Base-by-base conservation (phyloP, 148 eudicot genomes). In the Tetragonia tetragonoides region DNA sequence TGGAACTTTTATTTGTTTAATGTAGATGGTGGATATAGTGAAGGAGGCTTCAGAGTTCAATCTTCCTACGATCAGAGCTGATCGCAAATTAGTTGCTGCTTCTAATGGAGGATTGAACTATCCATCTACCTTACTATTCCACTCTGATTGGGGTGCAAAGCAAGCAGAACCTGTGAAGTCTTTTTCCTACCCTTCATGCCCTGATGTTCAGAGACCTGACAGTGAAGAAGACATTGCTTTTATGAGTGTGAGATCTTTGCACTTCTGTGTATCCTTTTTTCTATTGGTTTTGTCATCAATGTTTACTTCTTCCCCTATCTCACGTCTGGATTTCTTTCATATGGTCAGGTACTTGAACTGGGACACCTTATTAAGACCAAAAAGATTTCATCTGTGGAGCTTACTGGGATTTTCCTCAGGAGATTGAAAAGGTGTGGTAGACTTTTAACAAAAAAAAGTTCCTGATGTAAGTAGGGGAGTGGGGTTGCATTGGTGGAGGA, bases 181-280 rank as follows among this genome's bases (percentile, higher is more conserved):
- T 23, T 92, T 92, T 54, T 71, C 69, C 41, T 87, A 86, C 71
- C 92, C 95, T 77, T 80, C 84, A 37, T 4, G 74, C 28, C 80
- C 87, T 18, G 80, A 82, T 40, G 87, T 90, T 41, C 74, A 78
- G 46, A 90, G 83, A 84, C 97, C 93, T 40, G 70, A 80, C 42
- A 85, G 51, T 76, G 95, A 94, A 40, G 98, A 90, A 70, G 95
- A 94, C 80, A 88, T 94, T 72, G 93, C 98, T 63, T 94, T 85
- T 73, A 94, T 92, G 98, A 89, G 86, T 77, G 98, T 92, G 84
- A 88, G 88, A 72, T 72, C 40, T 64, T 73, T 66, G 37, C 49
- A 59, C 76, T 53, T 34, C 3, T 17, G 67, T 57, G 24, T 61
- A 28, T 16, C 46, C 28, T 47, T 18, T 40, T 68, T 37, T n/a